phyloP scores from a whole-genome alignment of 1,284 basidiomycete genomes.

The Dichomitus squalens region DNA sequence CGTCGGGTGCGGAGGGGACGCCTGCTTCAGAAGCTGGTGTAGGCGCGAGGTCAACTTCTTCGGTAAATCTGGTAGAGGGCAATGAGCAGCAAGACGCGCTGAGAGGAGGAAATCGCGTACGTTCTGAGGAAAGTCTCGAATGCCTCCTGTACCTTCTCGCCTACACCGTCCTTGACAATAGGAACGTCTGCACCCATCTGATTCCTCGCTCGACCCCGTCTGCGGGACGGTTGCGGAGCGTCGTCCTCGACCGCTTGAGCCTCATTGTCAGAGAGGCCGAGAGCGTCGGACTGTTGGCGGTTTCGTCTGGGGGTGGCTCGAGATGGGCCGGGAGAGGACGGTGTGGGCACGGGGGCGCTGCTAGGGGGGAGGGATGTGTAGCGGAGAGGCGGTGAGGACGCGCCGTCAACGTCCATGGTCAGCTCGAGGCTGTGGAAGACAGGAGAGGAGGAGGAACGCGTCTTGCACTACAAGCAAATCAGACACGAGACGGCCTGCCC shows the following conservation, averaged over 20 bases:
- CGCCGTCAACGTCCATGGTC: conserved; percentile 44
- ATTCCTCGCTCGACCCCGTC: conserved; percentile 38
- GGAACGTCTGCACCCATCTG: conserved; percentile 71
- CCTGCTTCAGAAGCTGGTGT: conserved; percentile 76
- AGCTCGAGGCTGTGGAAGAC: conserved; percentile 11
- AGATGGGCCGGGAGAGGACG: conserved; percentile 45
- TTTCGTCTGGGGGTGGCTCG: conserved; percentile 41
- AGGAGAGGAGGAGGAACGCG: conserved; percentile 16
- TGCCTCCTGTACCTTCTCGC: conserved; percentile 89
- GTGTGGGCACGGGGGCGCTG: conserved; percentile 57
- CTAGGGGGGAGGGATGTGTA: conserved; percentile 65
- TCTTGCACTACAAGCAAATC: conserved; percentile 32
- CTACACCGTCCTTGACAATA: conserved; percentile 88
- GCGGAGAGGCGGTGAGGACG: conserved; percentile 44
- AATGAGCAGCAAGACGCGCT: background rate
- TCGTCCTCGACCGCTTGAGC: conserved; percentile 48
- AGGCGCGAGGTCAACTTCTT: conserved; percentile 71
- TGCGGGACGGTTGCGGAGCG: conserved; percentile 24
- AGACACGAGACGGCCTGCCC: conserved; percentile 49
- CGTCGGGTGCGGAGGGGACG: conserved; percentile 55
- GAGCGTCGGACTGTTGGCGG: conserved; percentile 57
- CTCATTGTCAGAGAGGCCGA: conserved; percentile 62
- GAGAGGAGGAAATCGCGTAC: conserved; percentile 48
- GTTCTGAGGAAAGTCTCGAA: conserved; percentile 91
- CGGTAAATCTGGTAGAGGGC: conserved; percentile 66